A percentile compares a stretch with the other conserved stretches of the same genome.
These are phyloP conservation scores for Mercurialis annua DNA, from an alignment of 345 rosid genomes.

Conservation along the genomic window DNA sequence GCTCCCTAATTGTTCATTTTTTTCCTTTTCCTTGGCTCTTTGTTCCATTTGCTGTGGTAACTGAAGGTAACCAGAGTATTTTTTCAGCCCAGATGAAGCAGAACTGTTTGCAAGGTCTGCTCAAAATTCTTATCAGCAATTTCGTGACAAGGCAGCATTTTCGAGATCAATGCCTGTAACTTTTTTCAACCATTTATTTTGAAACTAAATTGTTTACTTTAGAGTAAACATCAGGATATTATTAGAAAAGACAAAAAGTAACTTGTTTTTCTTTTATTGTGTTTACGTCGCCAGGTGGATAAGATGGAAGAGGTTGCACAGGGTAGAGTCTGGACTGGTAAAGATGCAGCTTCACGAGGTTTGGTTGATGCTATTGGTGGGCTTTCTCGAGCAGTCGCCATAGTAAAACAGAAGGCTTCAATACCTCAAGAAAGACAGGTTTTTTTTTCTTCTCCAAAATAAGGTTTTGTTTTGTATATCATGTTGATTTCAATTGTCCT, in stretches of 20 bases:
- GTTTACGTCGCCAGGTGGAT: conserved; percentile 45
- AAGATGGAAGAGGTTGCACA: conserved; percentile 96
- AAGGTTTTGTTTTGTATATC: not conserved
- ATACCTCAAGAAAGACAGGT: conserved; percentile 68
- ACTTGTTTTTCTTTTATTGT: not conserved
- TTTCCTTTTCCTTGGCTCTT: not conserved
- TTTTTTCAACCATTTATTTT: conserved; percentile 10
- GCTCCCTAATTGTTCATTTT: conserved; percentile 4
- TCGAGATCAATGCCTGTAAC: conserved; percentile 86
- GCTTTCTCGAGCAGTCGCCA: conserved; percentile 78
- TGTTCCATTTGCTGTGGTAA: conserved; percentile 3
- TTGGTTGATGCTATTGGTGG: conserved; percentile 88
- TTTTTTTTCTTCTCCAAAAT: conserved; percentile 6
- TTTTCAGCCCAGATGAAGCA: conserved; percentile 83
- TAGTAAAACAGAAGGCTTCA: conserved; percentile 75
- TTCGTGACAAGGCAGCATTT: conserved; percentile 85
- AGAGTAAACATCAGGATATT: not conserved
- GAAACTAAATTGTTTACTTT: not conserved
- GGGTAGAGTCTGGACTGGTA: conserved; percentile 98
- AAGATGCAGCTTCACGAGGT: conserved; percentile 77
- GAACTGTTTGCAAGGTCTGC: conserved; percentile 84
- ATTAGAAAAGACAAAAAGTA: not conserved
- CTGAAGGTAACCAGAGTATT: conserved; percentile 13
- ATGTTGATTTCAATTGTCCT: not conserved
- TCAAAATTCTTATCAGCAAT: conserved; percentile 68